Conservation (phyloP, 768 basidiomycete genomes). For the Calocybe cyanea region DNA sequence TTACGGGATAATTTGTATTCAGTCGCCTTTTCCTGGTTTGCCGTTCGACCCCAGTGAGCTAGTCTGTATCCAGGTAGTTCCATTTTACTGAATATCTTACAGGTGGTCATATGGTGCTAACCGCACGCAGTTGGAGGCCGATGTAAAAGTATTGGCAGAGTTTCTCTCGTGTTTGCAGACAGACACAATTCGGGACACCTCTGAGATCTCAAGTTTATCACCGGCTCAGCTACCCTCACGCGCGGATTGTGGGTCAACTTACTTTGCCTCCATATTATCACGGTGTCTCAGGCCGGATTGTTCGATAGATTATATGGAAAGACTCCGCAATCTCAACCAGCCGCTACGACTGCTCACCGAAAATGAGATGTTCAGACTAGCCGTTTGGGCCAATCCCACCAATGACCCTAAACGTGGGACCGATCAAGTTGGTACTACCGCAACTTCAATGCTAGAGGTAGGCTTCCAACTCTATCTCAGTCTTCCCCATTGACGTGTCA, state of each 20-base stretch:
- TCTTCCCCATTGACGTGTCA: not conserved
- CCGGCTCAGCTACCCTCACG: conserved; percentile 42
- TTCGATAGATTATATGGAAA: conserved; percentile 48
- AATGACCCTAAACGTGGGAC: conserved; percentile 69
- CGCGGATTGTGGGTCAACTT: conserved; percentile 33
- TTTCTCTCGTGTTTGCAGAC: conserved; percentile 74
- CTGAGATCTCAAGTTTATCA: conserved; percentile 59
- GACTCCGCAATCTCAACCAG: conserved; percentile 63
- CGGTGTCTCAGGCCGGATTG: not conserved
- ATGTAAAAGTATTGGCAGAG: conserved; percentile 83
- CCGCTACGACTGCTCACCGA: conserved; percentile 84
- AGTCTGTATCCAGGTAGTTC: not conserved
- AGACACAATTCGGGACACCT: conserved; percentile 61
- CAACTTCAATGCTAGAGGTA: conserved; percentile 64
- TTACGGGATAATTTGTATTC: conserved; percentile 74
- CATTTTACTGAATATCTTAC: not conserved
- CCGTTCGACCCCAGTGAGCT: conserved; percentile 85
- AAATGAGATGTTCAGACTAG: conserved; percentile 83
- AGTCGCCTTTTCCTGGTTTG: conserved; percentile 89
- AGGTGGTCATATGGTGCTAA: conserved; percentile 98
- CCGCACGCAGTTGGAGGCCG: conserved; percentile 84
- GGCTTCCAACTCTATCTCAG: conserved; percentile 12
- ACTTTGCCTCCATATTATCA: not conserved
- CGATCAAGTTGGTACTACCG: conserved; percentile 49
- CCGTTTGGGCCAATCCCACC: conserved; percentile 87